Evolutionary conservation across 768 basidiomycete genomes (phyloP), one percentile per base, ranked within the genome.

Genomic region (Lactarius pseudohatsudake): DNA sequence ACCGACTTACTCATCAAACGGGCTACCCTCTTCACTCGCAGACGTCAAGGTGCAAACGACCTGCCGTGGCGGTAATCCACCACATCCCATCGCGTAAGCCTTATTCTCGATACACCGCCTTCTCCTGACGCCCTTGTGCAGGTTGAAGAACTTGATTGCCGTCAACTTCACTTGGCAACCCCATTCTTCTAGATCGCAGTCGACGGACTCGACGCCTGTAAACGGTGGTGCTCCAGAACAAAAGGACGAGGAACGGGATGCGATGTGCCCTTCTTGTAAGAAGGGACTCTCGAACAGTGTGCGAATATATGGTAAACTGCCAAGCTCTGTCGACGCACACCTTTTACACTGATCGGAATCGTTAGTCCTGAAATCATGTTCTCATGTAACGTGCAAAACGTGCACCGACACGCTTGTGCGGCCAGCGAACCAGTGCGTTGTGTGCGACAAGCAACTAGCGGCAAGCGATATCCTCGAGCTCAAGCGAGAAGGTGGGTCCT

Each of bases 181-280:
- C 4, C 63, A 79, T 0, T 72, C 81, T 15, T 68, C 74, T 2
- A 16, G 32, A 13, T 61, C 72, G 2, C 67, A 67, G 36, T 75
- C 75, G 2, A 75, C 75, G 2, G 77, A 75, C 20, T 76, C 80
- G 10, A 73, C 82, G 22, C 77, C 75, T 70, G 78, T 58, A 64
- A 74, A 32, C 4, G 77, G 72, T 15, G 76, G 75, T 50, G 74
- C 72, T 32, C 59, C 73, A 7, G 83, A 81, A 66, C 68, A 79
- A 67, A 79, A 79, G 40, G 86, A 86, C 57, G 91, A 91, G 32
- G 70, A 76, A 54, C 76, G 77, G 61, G 83, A 86, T 69, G 79
- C 91, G 10, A 91, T 92, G 76, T 97, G 91, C 72, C 94, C 90
- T 5, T 91, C 90, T 41, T 99, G 93, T 80, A 94, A 92, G 77